phyloP scores from a whole-genome alignment of 176 grass and related monocot genomes.

The Rhipidocladum racemiflorum region DNA sequence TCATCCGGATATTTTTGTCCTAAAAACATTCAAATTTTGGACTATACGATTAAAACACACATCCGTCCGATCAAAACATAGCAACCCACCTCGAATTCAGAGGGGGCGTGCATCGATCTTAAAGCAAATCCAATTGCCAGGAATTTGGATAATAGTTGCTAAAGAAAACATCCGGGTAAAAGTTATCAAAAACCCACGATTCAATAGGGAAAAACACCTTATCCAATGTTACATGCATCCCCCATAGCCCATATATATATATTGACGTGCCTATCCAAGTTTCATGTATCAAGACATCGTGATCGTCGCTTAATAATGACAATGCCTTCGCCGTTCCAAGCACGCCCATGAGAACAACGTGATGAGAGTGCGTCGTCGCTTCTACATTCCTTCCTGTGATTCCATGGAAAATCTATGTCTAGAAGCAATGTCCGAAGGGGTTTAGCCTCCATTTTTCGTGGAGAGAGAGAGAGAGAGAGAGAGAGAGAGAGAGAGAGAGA shows the following conservation, averaged over 20 bases:
- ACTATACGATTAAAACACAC: no score
- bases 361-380: constrained; percentile 14
- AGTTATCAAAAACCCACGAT: no score
- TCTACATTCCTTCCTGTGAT: neutral
- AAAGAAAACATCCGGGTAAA: no score
- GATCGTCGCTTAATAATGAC: constrained; percentile 17
- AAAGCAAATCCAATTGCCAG: no score
- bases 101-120: no score
- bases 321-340: neutral
- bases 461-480: neutral
- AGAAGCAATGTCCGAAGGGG: neutral
- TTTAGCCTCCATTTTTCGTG: constrained; percentile 22
- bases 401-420: constrained; percentile 7
- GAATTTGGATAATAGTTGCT: no score
- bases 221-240: constrained; percentile 17
- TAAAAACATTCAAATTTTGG: no score
- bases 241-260: neutral
- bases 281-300: neutral
- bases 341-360: constrained; percentile 20
- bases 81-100: no score
- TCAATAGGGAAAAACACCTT: neutral
- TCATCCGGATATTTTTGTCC: no score
- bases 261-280: neutral
- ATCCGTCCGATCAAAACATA: no score
- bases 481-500: no score